Conservation (phyloP, 2,329 filamentous ascomycete species). For the Fonsecaea nubica region DNA sequence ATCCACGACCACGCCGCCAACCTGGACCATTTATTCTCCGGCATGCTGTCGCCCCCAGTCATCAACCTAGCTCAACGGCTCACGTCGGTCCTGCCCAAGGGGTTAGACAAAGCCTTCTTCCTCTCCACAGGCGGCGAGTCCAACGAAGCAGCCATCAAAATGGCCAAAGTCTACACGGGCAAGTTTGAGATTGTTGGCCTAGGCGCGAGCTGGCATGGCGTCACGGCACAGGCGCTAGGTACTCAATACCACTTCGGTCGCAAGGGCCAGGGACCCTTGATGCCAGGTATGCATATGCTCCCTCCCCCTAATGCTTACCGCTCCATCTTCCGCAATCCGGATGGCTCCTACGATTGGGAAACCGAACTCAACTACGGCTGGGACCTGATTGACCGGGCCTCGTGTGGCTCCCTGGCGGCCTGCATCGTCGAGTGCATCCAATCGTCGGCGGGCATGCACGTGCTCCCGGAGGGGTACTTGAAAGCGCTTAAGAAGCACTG, state of each 20-base stretch:
- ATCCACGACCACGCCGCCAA: constrained; percentile 57
- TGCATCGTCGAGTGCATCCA: constrained; percentile 68
- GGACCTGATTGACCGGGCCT: constrained; percentile 65
- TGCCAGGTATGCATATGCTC: constrained; percentile 65
- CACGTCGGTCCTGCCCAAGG: constrained; percentile 55
- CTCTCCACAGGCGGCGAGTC: constrained; percentile 64
- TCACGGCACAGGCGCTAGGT: constrained; percentile 61
- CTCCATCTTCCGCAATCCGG: constrained; percentile 64
- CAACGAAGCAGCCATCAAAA: constrained; percentile 68
- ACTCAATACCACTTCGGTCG: constrained; percentile 63
- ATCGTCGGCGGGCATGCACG: constrained; percentile 65
- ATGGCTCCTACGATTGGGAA: constrained; percentile 70
- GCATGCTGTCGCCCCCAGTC: constrained; percentile 65
- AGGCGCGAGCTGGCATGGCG: constrained; percentile 66
- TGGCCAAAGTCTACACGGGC: constrained; percentile 69
- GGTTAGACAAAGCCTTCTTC: constrained; percentile 64
- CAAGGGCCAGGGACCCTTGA: constrained; percentile 53
- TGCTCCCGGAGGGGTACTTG: constrained; percentile 65
- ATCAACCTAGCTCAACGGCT: constrained; percentile 61
- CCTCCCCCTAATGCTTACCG: constrained; percentile 68
- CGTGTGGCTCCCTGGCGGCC: constrained; percentile 67
- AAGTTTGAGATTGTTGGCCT: constrained; percentile 70
- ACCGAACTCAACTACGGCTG: constrained; percentile 69
- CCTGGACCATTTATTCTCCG: constrained; percentile 66
- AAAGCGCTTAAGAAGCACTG: constrained; percentile 62